Conservation (phyloP, 2,329 filamentous ascomycete species). For the Pseudogymnoascus sp. region DNA sequence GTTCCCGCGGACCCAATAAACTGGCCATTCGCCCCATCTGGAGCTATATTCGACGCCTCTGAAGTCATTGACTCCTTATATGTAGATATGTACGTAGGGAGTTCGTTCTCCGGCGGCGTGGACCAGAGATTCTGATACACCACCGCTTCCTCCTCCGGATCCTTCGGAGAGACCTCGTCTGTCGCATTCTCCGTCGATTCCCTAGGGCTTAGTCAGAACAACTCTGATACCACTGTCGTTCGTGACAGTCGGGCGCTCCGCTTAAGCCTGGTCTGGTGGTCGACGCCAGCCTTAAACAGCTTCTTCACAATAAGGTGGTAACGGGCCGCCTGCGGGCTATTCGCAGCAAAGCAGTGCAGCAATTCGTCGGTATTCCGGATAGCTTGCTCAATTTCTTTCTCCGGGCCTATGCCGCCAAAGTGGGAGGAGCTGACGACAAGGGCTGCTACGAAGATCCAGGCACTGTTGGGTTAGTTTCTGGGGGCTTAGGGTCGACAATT, state of each 20-base stretch:
- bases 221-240: not conserved
- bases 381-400: slow-evolving; percentile 8
- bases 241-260: not conserved
- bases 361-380: not conserved
- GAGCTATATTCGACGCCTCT: not conserved
- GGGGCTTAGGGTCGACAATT: not conserved
- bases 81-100: not conserved
- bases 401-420: slow-evolving; percentile 1
- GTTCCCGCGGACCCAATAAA: not conserved
- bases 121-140: not conserved
- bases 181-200: not conserved
- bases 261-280: not conserved
- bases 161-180: not conserved
- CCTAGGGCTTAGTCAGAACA: not conserved
- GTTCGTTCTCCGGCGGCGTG: not conserved
- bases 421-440: slow-evolving; percentile 11
- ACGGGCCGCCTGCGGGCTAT: slow-evolving; percentile 11
- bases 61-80: not conserved
- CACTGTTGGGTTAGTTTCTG: not conserved
- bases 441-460: slow-evolving; percentile 11
- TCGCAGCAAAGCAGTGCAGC: slow-evolving; percentile 1
- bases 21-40: not conserved
- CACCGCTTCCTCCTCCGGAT: not conserved
- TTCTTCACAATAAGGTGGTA: slow-evolving; percentile 10
- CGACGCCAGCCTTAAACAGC: slow-evolving; percentile 9